Percentiles rank a stretch among this genome's conserved stretches.
Conservation (phyloP, 2,329 filamentous ascomycete genomes). For the Eurotiales sp. region DNA sequence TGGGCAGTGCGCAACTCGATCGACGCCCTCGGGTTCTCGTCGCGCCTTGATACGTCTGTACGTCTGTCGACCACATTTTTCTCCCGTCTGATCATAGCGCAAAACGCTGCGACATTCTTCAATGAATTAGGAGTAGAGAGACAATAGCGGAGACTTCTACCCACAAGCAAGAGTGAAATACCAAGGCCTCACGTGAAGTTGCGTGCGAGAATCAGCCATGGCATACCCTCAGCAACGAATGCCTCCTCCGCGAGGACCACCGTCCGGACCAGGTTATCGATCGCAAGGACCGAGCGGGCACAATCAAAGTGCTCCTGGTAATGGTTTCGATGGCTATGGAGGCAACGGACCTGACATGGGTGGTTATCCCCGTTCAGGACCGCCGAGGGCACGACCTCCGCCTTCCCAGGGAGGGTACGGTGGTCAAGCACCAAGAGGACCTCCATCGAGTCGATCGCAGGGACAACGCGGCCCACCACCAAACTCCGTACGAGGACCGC, state of each 20-base stretch:
- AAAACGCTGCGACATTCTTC: neutral
- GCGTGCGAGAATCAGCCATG: conserved; percentile 27
- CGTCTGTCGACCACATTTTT: no score
- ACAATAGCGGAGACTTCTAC: neutral
- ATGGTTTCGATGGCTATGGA: conserved; percentile 21
- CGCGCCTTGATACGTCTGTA: no score
- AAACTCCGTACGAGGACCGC: neutral
- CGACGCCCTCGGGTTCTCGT: no score
- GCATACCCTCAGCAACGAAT: conserved; percentile 35
- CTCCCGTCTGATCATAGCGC: no score
- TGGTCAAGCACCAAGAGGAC: conserved; percentile 5
- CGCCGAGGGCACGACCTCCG: conserved; percentile 9
- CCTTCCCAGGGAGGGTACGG: conserved; percentile 8
- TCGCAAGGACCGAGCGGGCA: conserved; percentile 23
- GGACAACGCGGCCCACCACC: conserved; percentile 12
- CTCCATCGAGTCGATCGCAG: conserved; percentile 2
- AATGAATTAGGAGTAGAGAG: conserved; percentile 11
- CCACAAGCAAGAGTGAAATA: neutral
- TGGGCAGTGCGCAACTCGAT: neutral
- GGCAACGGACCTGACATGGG: conserved; percentile 11
- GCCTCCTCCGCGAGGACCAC: conserved; percentile 23
- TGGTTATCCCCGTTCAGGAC: conserved; percentile 1
- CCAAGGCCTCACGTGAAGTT: no score
- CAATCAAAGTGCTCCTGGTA: conserved; percentile 24
- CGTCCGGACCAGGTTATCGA: conserved; percentile 20